Evolutionary conservation across 441 rosid genomes (phyloP).

Genomic region (Syzygium malaccense): DNA sequence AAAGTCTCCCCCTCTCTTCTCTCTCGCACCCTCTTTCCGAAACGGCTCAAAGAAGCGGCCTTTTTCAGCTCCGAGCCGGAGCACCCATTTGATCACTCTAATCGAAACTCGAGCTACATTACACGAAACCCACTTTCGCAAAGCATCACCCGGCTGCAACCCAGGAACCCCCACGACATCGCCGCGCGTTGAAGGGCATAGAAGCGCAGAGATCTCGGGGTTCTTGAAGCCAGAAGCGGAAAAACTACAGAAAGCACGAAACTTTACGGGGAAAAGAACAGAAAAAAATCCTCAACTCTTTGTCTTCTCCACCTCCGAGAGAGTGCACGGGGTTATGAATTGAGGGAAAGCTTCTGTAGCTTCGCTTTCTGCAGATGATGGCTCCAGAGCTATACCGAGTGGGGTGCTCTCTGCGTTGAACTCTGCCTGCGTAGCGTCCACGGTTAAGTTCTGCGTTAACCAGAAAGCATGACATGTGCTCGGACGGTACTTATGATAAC

Average conservation of each 20-base stretch:
- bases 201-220: neutral
- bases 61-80: neutral
- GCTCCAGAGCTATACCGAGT: neutral
- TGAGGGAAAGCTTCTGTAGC: neutral
- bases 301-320: neutral
- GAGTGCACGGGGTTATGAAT: neutral
- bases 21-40: neutral
- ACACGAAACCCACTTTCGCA: neutral
- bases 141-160: neutral
- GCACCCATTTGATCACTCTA: neutral
- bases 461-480: neutral
- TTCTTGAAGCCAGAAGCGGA: neutral
- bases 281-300: neutral
- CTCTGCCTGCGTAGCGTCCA: neutral
- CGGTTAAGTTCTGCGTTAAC: neutral
- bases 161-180: neutral
- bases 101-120: neutral
- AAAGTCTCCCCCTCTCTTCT: neutral
- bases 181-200: neutral
- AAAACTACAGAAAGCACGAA: neutral
- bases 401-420: neutral
- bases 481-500: neutral
- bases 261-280: neutral
- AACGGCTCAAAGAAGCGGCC: neutral
- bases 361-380: neutral